Evolutionary conservation across 148 eudicot species (phyloP).

Genomic region (Polygonum maritimum): DNA sequence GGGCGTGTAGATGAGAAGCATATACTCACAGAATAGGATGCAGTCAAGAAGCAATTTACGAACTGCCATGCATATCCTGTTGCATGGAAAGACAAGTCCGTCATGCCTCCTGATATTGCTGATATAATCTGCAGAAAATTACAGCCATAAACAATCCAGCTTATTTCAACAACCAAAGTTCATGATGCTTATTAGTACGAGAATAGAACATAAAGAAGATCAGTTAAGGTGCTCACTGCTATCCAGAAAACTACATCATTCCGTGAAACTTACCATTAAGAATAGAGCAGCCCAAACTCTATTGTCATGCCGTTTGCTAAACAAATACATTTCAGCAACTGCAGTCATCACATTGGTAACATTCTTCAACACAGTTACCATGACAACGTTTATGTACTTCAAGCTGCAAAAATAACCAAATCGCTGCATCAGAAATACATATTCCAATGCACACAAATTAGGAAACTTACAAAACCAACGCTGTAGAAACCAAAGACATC

Average conservation of each 20-base stretch:
- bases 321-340: constrained; percentile 96
- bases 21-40: constrained; percentile 91
- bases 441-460: too few relatives aligned
- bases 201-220: too few relatives aligned
- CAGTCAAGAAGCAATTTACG: constrained; percentile 87
- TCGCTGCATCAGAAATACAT: too few relatives aligned
- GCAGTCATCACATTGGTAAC: constrained; percentile 98
- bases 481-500: too few relatives aligned
- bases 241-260: not conserved
- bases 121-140: constrained; percentile 74
- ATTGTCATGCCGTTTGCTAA: constrained; percentile 79
- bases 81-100: constrained; percentile 85
- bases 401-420: constrained; percentile 50
- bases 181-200: too few relatives aligned
- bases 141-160: constrained; percentile 7
- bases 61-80: constrained; percentile 91
- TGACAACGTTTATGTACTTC: constrained; percentile 31
- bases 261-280: constrained; percentile 61
- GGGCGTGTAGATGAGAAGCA: not conserved
- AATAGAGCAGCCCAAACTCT: constrained; percentile 95
- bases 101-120: constrained; percentile 89
- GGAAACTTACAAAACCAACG: too few relatives aligned
- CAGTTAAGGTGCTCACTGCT: too few relatives aligned
- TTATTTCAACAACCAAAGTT: not conserved
- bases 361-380: constrained; percentile 98